Base-by-base conservation (phyloP, 805 yeast species). In the Ogataea ramenticola region DNA sequence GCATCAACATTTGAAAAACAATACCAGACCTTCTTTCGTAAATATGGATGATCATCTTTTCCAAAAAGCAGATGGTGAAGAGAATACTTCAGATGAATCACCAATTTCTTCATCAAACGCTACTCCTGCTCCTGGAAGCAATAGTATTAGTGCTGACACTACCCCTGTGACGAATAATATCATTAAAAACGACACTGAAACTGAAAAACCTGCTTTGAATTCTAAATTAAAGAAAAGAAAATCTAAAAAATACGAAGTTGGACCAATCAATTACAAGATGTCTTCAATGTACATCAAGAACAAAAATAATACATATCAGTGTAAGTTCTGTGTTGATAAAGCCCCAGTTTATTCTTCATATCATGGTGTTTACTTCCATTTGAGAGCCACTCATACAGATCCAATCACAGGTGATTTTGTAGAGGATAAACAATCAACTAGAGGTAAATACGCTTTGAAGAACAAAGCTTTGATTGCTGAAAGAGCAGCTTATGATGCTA, bases 311-410 rank as follows among this genome's bases (percentile, higher is more conserved):
- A 41, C 49, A 9, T 52, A 43, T 38, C 43, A 48, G 19, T 52
- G 56, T 42, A 46, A 45, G 26, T 47, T 51, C 29, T 52, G 56
- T 39, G 35, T 27, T 29, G 32, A n/a, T 29, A 33, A 46, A 16
- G 41, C 50, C 12, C 44, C 45, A 10, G 27, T 14, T 19, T 54
- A 52, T 40, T 42, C 47, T 16, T 46, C 52, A 17, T 54, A 54
- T 34, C 58, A 54, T 40, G 57, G 56, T 12, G 51, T 54, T 31
- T 54, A 54, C 24, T 52, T 54, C 49, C 58, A 54, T 42, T 41
- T 54, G 43, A 46, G 52, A 39, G 43, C 46, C 12, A 46, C 41
- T 12, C 58, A 54, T 43, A 44, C 51, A 16, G 54, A 52, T 46
- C 48, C 51, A 3, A 35, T 35, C 7, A 49, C 51, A 1, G 55